These are phyloP conservation scores for slime mould (Dictyostelium discoideum) DNA, from an alignment of 78 protist genomes.

Conservation along the genomic window DNA sequence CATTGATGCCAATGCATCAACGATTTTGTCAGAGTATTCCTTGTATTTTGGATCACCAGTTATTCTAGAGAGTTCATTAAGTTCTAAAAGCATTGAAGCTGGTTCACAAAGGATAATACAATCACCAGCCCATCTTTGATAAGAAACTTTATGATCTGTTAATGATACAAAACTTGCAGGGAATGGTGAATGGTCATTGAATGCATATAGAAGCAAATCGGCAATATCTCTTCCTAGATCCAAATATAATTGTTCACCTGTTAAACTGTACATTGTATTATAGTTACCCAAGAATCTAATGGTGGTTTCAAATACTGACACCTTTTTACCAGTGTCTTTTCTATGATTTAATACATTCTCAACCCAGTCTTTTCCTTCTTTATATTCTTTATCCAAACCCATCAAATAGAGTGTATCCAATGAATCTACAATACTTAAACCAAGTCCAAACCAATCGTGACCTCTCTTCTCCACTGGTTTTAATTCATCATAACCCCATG, in stretches of 20 bases:
- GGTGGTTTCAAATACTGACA: slow-evolving; percentile 90
- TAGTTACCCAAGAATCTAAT: slow-evolving; percentile 93
- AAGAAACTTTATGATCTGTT: not conserved
- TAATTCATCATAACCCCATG: slow-evolving; percentile 16
- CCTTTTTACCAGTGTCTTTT: slow-evolving; percentile 2
- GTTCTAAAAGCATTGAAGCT: slow-evolving; percentile 92
- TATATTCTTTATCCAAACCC: not conserved
- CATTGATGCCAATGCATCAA: not conserved
- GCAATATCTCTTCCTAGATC: slow-evolving; percentile 88
- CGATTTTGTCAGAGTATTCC: not conserved
- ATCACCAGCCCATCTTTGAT: slow-evolving; percentile 50
- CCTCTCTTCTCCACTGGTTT: not conserved
- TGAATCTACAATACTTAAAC: slow-evolving; percentile 83
- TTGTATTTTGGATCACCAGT: slow-evolving; percentile 72
- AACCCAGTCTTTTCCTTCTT: slow-evolving; percentile 16
- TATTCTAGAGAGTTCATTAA: slow-evolving; percentile 63
- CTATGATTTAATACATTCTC: not conserved
- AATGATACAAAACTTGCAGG: slow-evolving; percentile 35
- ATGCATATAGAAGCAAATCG: slow-evolving; percentile 69
- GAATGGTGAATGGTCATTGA: not conserved
- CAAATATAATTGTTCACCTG: slow-evolving; percentile 76
- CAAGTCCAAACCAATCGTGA: slow-evolving; percentile 77
- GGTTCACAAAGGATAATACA: slow-evolving; percentile 86
- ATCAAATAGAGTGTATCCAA: slow-evolving; percentile 77
- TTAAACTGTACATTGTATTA: slow-evolving; percentile 85